Evolutionary conservation across 2,329 filamentous ascomycete genomes (phyloP).

Genomic region (Blastomyces emzantsi): DNA sequence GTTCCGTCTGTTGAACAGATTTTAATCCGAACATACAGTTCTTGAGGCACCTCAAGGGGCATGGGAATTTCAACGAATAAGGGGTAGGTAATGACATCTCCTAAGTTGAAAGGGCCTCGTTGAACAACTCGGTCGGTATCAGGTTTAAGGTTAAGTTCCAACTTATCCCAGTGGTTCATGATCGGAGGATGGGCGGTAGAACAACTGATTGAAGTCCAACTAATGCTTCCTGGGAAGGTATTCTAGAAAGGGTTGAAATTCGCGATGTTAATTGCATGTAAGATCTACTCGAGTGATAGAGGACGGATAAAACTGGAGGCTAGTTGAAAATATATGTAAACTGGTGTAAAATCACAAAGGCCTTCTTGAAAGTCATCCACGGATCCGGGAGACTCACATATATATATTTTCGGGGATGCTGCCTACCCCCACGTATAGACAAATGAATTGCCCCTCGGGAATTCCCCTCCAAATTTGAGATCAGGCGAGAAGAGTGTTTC

Average conservation of each 20-base stretch:
- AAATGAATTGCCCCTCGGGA: too few relatives aligned
- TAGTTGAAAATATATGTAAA: too few relatives aligned
- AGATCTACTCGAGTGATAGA: neutral
- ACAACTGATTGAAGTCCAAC: neutral
- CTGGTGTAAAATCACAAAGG: too few relatives aligned
- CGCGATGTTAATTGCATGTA: neutral
- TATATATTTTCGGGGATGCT: neutral
- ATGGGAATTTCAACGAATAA: too few relatives aligned
- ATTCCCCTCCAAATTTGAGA: neutral
- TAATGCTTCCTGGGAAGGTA: neutral
- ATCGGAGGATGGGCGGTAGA: neutral
- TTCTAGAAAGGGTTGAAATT: neutral
- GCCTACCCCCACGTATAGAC: neutral
- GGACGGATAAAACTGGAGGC: neutral
- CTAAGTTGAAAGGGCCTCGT: too few relatives aligned
- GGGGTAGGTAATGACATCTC: too few relatives aligned
- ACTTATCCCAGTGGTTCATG: too few relatives aligned
- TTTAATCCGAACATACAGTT: too few relatives aligned
- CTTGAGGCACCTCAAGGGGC: too few relatives aligned
- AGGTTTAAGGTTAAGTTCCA: too few relatives aligned
- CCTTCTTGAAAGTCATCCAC: neutral
- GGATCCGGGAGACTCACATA: neutral
- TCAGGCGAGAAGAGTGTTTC: neutral
- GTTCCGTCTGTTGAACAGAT: too few relatives aligned
- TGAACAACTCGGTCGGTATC: too few relatives aligned